These are phyloP conservation scores for Pythium biforme DNA, from an alignment of 352 stramenopile species.

Conservation along the genomic window DNA sequence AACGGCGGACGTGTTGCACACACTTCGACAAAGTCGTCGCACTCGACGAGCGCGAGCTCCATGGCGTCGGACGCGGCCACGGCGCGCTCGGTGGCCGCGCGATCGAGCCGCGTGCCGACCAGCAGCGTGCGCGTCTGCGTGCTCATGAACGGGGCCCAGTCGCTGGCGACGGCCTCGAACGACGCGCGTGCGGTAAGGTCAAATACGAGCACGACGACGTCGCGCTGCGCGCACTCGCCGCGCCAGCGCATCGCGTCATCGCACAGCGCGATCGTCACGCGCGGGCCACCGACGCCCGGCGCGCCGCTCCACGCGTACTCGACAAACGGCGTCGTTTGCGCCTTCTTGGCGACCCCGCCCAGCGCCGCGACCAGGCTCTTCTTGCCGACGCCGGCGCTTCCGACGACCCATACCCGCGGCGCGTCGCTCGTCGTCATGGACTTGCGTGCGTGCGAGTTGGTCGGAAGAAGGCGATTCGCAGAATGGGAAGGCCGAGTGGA, in stretches of 20 bases:
- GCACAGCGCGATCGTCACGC: slow-evolving; percentile 6
- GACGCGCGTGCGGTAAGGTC: slow-evolving; percentile 96
- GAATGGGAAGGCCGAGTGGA: neutral
- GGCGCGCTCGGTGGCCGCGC: slow-evolving; percentile 26
- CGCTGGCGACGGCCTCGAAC: slow-evolving; percentile 61
- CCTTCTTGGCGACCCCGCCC: slow-evolving; percentile 26
- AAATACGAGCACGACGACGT: slow-evolving; percentile 82
- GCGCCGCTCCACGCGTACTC: slow-evolving; percentile 9
- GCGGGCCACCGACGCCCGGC: neutral
- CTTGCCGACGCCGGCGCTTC: slow-evolving; percentile 44
- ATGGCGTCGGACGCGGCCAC: slow-evolving; percentile 39
- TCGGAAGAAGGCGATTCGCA: neutral
- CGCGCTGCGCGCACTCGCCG: slow-evolving; percentile 7
- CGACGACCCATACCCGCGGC: slow-evolving; percentile 35
- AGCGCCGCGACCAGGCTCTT: slow-evolving; percentile 49
- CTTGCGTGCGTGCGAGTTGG: no score
- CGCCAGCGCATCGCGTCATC: neutral
- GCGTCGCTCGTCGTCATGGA: slow-evolving; percentile 22
- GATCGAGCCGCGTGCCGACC: slow-evolving; percentile 57
- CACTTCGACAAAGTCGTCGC: slow-evolving; percentile 61
- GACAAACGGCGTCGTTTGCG: neutral
- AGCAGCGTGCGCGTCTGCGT: slow-evolving; percentile 24
- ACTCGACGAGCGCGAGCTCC: slow-evolving; percentile 46
- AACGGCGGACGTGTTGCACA: slow-evolving; percentile 27
- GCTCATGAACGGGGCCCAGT: slow-evolving; percentile 10